These are phyloP conservation scores for Hyaloscypha hepaticicola DNA, from an alignment of 495 filamentous ascomycete genomes.

Conservation along the genomic window DNA sequence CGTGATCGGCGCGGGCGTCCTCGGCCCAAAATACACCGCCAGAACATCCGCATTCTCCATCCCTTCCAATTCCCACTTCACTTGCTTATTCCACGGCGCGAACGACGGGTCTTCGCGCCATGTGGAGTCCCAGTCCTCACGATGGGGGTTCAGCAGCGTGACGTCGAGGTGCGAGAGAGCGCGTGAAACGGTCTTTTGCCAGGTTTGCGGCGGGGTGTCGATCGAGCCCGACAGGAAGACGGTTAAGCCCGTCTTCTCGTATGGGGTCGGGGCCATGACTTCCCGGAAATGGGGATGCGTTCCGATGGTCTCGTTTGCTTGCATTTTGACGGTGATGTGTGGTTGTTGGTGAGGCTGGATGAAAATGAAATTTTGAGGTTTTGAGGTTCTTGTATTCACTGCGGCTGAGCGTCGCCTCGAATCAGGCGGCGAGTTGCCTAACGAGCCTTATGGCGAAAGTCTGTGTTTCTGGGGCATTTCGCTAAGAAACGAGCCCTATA, in stretches of 20 bases:
- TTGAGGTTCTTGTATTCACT: neutral
- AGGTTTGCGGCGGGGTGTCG: slow-evolving; percentile 32
- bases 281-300: slow-evolving; percentile 2
- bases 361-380: neutral
- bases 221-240: slow-evolving; percentile 31
- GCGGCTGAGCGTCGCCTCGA: neutral
- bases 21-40: slow-evolving; percentile 53
- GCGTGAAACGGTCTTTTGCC: slow-evolving; percentile 40
- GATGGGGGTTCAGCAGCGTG: slow-evolving; percentile 58
- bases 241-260: slow-evolving; percentile 6
- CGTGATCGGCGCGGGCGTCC: slow-evolving; percentile 46
- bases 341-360: neutral
- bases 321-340: neutral
- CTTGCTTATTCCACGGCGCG: slow-evolving; percentile 49
- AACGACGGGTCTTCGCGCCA: slow-evolving; percentile 48
- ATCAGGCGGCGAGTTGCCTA: neutral
- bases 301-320: neutral
- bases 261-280: slow-evolving; percentile 20
- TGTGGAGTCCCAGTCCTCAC: slow-evolving; percentile 52
- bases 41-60: slow-evolving; percentile 52
- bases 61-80: slow-evolving; percentile 58
- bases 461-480: no score
- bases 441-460: no score
- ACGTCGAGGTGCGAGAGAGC: slow-evolving; percentile 44
- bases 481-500: no score